These are phyloP conservation scores for Podila horticola DNA, from an alignment of 192 early-diverging fungal genomes.

Conservation along the genomic window DNA sequence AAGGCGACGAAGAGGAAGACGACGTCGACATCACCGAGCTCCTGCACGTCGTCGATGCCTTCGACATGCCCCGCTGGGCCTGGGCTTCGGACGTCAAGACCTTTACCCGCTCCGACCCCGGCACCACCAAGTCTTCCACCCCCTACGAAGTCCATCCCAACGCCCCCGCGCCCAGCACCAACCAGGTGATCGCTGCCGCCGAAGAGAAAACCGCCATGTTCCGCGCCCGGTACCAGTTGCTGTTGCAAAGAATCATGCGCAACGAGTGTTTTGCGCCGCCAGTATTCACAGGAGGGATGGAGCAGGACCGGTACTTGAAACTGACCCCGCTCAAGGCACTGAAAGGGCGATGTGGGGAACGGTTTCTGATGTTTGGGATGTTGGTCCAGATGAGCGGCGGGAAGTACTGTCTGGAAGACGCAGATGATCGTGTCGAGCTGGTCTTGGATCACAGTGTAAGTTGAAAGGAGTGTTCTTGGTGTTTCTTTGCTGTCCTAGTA, in stretches of 20 bases:
- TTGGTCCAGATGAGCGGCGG: conserved; percentile 84
- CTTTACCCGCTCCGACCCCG: conserved; percentile 61
- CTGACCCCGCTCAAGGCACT: conserved; percentile 85
- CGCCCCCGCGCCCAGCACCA: conserved; percentile 21
- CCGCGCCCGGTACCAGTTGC: conserved; percentile 80
- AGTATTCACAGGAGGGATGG: conserved; percentile 60
- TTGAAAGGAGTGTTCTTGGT: too few relatives aligned
- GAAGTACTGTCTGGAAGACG: conserved; percentile 87
- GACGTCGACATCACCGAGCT: conserved; percentile 63
- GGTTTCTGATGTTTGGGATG: conserved; percentile 89
- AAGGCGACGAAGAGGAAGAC: conserved; percentile 50
- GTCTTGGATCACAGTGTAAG: conserved; percentile 68
- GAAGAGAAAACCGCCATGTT: conserved; percentile 73
- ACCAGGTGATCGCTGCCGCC: conserved; percentile 67
- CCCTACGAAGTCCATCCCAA: background rate
- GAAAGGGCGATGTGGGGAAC: conserved; percentile 71
- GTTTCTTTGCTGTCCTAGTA: background rate
- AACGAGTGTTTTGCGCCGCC: conserved; percentile 82
- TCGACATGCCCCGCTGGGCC: conserved; percentile 74
- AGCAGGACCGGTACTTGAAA: conserved; percentile 53
- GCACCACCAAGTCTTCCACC: background rate
- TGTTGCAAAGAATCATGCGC: conserved; percentile 82
- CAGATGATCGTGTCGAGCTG: conserved; percentile 79
- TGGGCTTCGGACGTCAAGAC: conserved; percentile 73
- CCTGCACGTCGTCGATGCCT: conserved; percentile 79